Evolutionary conservation across 768 basidiomycete genomes (phyloP).

Genomic region (Boletellus emodensis): DNA sequence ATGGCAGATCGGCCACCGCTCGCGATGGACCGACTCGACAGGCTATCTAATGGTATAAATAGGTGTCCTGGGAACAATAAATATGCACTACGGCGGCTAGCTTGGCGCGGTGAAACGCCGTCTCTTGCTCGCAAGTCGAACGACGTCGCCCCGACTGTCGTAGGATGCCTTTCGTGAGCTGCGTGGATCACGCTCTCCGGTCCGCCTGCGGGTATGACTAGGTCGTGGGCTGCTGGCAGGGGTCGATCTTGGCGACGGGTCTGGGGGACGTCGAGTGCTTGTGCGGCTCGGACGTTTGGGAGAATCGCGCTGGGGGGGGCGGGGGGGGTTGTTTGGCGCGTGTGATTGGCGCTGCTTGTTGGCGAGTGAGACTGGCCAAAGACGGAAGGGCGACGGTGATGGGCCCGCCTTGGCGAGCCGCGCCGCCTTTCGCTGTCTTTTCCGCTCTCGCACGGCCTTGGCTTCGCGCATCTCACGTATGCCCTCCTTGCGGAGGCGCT

Average conservation of each 20-base stretch:
- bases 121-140: constrained; percentile 7
- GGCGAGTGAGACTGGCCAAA: constrained; percentile 28
- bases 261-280: constrained; percentile 12
- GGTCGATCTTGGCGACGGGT: constrained; percentile 15
- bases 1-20: background rate
- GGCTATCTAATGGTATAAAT: constrained; percentile 21
- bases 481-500: constrained; percentile 58
- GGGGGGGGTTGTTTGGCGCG: constrained; percentile 5
- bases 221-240: constrained; percentile 17
- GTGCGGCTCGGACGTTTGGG: constrained; percentile 5
- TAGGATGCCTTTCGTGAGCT: constrained; percentile 20
- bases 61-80: constrained; percentile 11
- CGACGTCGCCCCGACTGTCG: constrained; percentile 7
- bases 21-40: background rate
- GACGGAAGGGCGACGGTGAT: constrained; percentile 15
- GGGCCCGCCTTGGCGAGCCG: constrained; percentile 14
- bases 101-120: background rate
- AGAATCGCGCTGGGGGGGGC: constrained; percentile 8
- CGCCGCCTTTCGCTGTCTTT: constrained; percentile 24
- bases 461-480: constrained; percentile 71
- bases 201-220: constrained; percentile 12
- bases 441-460: constrained; percentile 28
- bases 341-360: constrained; percentile 12
- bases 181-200: constrained; percentile 4
- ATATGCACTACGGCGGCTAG: constrained; percentile 11